Evolutionary conservation across 371 early-diverging fungal species (phyloP).

Genomic region (Dichotomocladium elegans): DNA sequence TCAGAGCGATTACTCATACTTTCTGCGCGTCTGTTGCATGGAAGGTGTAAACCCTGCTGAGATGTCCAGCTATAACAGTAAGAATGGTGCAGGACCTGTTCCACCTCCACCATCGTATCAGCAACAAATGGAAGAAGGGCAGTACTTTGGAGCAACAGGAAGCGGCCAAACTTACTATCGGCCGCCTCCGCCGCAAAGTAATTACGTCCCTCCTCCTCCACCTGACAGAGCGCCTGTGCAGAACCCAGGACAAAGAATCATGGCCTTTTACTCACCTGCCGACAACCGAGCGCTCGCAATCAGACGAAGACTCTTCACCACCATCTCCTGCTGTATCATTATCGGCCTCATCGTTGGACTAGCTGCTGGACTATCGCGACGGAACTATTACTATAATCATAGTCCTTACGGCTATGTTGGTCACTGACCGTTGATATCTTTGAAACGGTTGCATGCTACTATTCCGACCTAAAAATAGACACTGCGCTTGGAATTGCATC

Average conservation of each 20-base stretch:
- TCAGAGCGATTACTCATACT: neutral
- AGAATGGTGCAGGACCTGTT: neutral
- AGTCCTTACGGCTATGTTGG: neutral
- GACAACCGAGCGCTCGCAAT: slow-evolving; percentile 23
- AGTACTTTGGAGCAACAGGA: neutral
- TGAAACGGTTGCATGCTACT: no score
- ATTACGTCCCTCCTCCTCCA: slow-evolving; percentile 13
- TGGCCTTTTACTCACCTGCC: slow-evolving; percentile 27
- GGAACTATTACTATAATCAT: slow-evolving; percentile 2
- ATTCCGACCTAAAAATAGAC: no score
- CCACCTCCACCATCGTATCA: slow-evolving; percentile 4
- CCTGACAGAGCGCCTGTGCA: neutral
- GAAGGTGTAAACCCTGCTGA: no score
- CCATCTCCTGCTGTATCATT: slow-evolving; percentile 28
- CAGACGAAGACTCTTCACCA: slow-evolving; percentile 21
- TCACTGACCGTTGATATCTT: no score
- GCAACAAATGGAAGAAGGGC: neutral
- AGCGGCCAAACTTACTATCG: slow-evolving; percentile 22
- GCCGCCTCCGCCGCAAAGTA: slow-evolving; percentile 20
- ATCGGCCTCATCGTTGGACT: slow-evolving; percentile 28
- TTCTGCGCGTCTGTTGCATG: neutral
- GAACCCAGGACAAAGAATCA: neutral
- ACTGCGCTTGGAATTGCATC: no score
- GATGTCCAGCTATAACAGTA: no score
- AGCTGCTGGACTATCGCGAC: slow-evolving; percentile 26